Evolutionary conservation across 1,139 yeast species (phyloP).

Genomic region (Kurtzmaniella quercitrusa): DNA sequence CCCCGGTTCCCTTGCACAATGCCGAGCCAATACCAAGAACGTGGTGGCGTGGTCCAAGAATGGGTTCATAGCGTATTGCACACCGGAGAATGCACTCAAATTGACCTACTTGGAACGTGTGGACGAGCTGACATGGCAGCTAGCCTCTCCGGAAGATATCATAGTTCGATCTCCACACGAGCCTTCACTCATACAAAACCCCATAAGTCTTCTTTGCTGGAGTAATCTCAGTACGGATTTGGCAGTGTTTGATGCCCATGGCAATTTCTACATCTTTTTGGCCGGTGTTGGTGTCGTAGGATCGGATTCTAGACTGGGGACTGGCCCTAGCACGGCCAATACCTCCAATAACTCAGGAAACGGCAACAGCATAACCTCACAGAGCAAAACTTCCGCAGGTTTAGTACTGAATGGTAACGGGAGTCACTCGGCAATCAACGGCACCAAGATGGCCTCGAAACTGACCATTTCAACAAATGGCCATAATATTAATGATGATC

Average conservation of each 20-base stretch:
- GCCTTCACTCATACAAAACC: constrained; percentile 18
- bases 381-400: too few species aligned
- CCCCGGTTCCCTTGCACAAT: background rate
- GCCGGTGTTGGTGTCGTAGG: constrained; percentile 41
- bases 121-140: constrained; percentile 63
- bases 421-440: constrained; percentile 2
- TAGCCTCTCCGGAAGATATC: constrained; percentile 50
- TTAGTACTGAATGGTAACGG: constrained; percentile 7
- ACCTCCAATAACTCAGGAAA: constrained; percentile 7
- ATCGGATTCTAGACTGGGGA: background rate
- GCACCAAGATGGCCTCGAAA: background rate
- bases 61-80: constrained; percentile 65
- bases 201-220: constrained; percentile 33
- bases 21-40: background rate
- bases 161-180: constrained; percentile 27
- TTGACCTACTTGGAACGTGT: constrained; percentile 61
- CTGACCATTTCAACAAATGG: constrained; percentile 1
- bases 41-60: constrained; percentile 67
- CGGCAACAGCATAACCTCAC: constrained; percentile 3
- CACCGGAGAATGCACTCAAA: constrained; percentile 32
- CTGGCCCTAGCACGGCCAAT: background rate
- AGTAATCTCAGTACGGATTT: constrained; percentile 52
- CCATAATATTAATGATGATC: background rate
- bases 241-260: constrained; percentile 46
- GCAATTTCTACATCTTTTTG: constrained; percentile 45